Evolutionary conservation across 345 rosid genomes (phyloP).

Genomic region (Camelina neglecta): DNA sequence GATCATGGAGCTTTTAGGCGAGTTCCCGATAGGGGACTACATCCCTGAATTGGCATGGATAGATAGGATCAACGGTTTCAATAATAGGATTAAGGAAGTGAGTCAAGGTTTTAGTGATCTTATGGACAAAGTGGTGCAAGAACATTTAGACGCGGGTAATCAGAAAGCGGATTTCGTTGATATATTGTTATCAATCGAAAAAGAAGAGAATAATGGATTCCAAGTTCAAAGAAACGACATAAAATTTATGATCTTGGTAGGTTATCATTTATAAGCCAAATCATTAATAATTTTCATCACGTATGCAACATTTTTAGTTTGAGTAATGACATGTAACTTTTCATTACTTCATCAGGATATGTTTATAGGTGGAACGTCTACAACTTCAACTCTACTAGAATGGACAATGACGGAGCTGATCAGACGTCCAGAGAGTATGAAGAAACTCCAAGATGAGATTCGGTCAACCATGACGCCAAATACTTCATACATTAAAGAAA

Average conservation of each 20-base stretch:
- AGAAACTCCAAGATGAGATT: constrained; percentile 35
- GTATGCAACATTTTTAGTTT: neutral
- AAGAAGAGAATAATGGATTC: constrained; percentile 12
- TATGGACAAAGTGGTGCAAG: constrained; percentile 38
- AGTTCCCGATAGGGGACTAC: constrained; percentile 50
- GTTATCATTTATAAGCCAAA: neutral
- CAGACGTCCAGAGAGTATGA: constrained; percentile 24
- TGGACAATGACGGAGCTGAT: constrained; percentile 37
- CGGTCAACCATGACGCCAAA: neutral
- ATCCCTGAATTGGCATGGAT: constrained; percentile 61
- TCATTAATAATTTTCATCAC: neutral
- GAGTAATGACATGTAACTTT: neutral
- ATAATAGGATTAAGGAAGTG: constrained; percentile 27
- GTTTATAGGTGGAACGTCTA: constrained; percentile 39
- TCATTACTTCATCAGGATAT: constrained; percentile 20
- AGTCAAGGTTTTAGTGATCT: constrained; percentile 33
- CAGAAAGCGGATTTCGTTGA: constrained; percentile 7
- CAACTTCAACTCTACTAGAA: constrained; percentile 24
- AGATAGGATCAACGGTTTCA: constrained; percentile 30
- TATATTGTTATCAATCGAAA: constrained; percentile 24
- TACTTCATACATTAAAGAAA: constrained; percentile 13
- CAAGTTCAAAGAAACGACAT: constrained; percentile 25
- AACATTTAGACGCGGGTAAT: neutral
- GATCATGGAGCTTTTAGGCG: constrained; percentile 46
- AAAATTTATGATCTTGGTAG: constrained; percentile 27